These are phyloP conservation scores for Lineolata rhizophorae DNA, from an alignment of 495 filamentous ascomycete genomes.

Conservation along the genomic window DNA sequence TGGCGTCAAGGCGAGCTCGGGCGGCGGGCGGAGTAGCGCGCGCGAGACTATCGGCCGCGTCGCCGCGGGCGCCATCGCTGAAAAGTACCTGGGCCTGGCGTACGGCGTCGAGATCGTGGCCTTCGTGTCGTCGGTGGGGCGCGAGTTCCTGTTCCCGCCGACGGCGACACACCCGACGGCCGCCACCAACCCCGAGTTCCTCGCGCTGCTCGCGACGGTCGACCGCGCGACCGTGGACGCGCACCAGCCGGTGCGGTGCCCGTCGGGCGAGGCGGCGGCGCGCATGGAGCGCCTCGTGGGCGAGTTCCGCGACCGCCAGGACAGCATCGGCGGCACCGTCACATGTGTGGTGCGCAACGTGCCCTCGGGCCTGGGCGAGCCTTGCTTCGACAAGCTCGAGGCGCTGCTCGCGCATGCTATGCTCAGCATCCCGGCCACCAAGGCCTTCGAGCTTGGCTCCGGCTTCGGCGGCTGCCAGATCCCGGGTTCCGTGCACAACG, in stretches of 20 bases:
- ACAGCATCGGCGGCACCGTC: conserved; percentile 91
- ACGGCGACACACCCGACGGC: conserved; percentile 48
- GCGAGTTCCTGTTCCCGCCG: conserved; percentile 64
- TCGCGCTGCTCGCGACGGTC: conserved; percentile 50
- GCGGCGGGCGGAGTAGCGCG: conserved; percentile 79
- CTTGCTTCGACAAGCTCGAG: conserved; percentile 91
- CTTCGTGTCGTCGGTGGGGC: conserved; percentile 72
- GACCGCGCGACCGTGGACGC: conserved; percentile 61
- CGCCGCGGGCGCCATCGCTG: conserved; percentile 83
- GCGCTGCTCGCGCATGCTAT: conserved; percentile 87
- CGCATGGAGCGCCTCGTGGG: conserved; percentile 68
- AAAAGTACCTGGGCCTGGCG: conserved; percentile 68
- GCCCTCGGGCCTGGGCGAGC: conserved; percentile 77
- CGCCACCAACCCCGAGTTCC: conserved; percentile 67
- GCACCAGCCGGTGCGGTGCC: conserved; percentile 54
- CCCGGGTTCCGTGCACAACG: conserved; percentile 83
- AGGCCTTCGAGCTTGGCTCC: conserved; percentile 91
- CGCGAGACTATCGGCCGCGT: conserved; percentile 89
- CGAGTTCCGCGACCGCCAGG: conserved; percentile 53
- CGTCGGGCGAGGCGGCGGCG: conserved; percentile 35
- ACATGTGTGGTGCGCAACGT: conserved; percentile 89
- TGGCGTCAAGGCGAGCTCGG: conserved; percentile 80
- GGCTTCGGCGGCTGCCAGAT: conserved; percentile 79
- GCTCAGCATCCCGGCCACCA: conserved; percentile 92
- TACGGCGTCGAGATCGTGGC: conserved; percentile 81